A percentile compares a stretch with the other conserved stretches of the same genome.
phyloP scores from a whole-genome alignment of 2,329 filamentous ascomycete genomes.

The Phialemonium atrogriseum region DNA sequence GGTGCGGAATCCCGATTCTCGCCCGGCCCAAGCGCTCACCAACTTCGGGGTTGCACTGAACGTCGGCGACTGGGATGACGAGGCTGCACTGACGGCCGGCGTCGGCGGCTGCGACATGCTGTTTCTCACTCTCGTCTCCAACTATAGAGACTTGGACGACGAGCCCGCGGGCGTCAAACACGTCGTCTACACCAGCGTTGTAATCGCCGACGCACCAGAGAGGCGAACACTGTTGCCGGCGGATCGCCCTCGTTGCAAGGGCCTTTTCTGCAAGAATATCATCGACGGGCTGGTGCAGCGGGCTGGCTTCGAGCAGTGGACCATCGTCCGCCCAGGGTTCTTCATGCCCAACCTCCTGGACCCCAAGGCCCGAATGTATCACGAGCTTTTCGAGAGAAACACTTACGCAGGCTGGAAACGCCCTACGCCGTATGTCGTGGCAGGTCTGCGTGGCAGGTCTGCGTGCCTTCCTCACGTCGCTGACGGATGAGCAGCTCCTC shows the following conservation, averaged over 20 bases:
- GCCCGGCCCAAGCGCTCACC: conserved; percentile 19
- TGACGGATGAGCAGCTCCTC: too few relatives aligned
- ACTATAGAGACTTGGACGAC: conserved; percentile 19
- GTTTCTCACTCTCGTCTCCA: conserved; percentile 25
- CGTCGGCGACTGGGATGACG: conserved; percentile 24
- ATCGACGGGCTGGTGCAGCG: conserved; percentile 30
- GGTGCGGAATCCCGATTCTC: conserved; percentile 20
- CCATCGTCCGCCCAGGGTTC: conserved; percentile 38
- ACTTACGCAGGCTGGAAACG: too few relatives aligned
- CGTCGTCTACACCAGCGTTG: conserved; percentile 27
- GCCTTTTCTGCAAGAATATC: conserved; percentile 28
- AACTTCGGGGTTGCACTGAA: conserved; percentile 23
- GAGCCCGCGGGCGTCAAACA: conserved; percentile 28
- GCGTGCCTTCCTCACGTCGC: too few relatives aligned
- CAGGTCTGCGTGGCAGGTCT: too few relatives aligned
- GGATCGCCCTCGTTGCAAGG: conserved; percentile 17
- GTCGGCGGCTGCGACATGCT: conserved; percentile 20
- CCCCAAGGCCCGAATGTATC: too few relatives aligned
- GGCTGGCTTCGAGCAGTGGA: conserved; percentile 32
- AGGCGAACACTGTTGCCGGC: conserved; percentile 17
- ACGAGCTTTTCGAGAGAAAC: too few relatives aligned
- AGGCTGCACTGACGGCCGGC: conserved; percentile 17
- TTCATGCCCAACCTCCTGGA: conserved; percentile 43
- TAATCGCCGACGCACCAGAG: conserved; percentile 20
- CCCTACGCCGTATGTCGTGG: too few relatives aligned